A percentile compares a stretch with the other conserved stretches of the same genome.
Evolutionary conservation across 352 stramenopile genomes (phyloP).

Genomic region (Globisporangium splendens): DNA sequence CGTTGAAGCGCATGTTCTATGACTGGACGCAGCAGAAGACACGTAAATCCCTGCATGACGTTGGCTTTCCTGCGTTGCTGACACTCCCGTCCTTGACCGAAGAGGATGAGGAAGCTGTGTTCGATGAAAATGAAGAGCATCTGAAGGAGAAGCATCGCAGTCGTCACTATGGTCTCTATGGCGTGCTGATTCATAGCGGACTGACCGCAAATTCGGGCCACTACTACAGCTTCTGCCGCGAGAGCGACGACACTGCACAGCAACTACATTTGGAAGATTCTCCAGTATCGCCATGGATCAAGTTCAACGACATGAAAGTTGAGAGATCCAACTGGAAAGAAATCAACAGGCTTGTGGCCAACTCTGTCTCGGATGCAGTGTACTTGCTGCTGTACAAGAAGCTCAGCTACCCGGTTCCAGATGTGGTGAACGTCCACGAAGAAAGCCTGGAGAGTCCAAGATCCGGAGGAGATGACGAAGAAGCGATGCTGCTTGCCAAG

Average conservation of each 20-base stretch:
- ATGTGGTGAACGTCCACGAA: conserved; percentile 11
- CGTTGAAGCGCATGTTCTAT: conserved; percentile 89
- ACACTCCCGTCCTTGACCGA: conserved; percentile 56
- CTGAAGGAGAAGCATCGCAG: conserved; percentile 26
- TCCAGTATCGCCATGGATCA: conserved; percentile 81
- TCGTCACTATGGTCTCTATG: conserved; percentile 85
- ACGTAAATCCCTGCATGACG: conserved; percentile 83
- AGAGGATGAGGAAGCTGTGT: conserved; percentile 52
- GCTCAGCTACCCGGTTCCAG: conserved; percentile 51
- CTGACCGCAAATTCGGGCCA: conserved; percentile 88
- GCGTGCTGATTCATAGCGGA: conserved; percentile 87
- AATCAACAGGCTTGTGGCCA: conserved; percentile 69
- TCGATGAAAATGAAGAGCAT: conserved; percentile 9
- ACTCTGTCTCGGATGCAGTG: conserved; percentile 84
- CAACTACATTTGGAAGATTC: conserved; percentile 83
- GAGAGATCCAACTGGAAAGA: conserved; percentile 77
- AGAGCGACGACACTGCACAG: conserved; percentile 63
- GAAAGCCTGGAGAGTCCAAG: conserved; percentile 19
- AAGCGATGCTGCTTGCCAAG: conserved; percentile 85
- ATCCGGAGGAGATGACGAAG: conserved; percentile 48
- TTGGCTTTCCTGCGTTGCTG: conserved; percentile 67
- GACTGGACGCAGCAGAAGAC: conserved; percentile 88
- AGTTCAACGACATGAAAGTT: conserved; percentile 89
- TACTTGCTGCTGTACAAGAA: conserved; percentile 89
- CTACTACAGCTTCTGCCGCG: conserved; percentile 89